Base-by-base conservation (phyloP, 108 stramenopile genomes). In the Stephanodiscus triporus region DNA sequence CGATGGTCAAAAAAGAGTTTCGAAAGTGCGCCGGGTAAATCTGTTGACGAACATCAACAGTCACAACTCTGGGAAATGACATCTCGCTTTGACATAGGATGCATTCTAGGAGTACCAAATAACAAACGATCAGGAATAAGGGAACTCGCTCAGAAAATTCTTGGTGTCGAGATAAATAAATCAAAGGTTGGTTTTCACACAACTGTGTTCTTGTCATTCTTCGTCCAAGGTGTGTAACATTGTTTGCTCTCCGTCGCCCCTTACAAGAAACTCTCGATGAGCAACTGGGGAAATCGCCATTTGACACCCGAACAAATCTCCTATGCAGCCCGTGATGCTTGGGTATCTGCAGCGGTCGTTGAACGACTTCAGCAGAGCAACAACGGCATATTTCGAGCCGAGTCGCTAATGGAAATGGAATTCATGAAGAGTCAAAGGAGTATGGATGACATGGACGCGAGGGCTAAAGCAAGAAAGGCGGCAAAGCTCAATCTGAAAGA, bases 291-390 rank as follows among this genome's bases (percentile, higher is more conserved):
- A 4, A n/a, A 9, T 34, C 49, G 78, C 16, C 87, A 85, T 51
- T 72, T 94, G 66, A 80, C 72, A 6, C 29, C 66, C n/a, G 53
- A 67, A 20, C 93, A 94, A 73, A 70, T 91, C 20, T 50, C 58
- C 29, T 94, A 94, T 72, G 86, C 83, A 17, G 90, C 89, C 13
- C 80, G 90, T 27, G 93, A 94, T 83, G 93, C 93, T 30, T 94
- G 93, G 93, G 86, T 81, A 20, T 81, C 82, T 48, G 93, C 89
- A 36, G 89, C 92, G 11, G 70, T 92, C 51, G 43, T 76, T 29
- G 73, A 77, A 63, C 59, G 61, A 49, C 73, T 91, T 37, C 75
- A 73, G 38, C 36, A 50, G 36, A 22, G 32, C 13, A 69, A 82
- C 26, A 68, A 63, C 7, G 65, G 70, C 13, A 58, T 55, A 0